Evolutionary conservation across 768 basidiomycete species (phyloP), one percentile per base, ranked within the genome.

Genomic region (Russula emetica): DNA sequence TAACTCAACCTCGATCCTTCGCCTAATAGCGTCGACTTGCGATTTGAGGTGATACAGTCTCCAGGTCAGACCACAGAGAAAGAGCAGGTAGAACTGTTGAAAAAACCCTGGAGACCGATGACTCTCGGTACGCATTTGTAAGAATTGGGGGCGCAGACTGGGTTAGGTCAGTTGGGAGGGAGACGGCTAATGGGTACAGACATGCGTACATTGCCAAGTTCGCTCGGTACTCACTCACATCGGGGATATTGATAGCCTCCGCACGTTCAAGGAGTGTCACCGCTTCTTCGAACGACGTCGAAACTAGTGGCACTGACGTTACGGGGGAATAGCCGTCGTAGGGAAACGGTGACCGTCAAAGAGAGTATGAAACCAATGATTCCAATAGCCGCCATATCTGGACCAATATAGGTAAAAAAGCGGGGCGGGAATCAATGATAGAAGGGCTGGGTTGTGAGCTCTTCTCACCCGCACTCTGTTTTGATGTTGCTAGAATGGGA

Each of bases 1-100:
- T 10, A 18, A 0, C 8, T 36, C 10, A 0, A 55, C 63, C 58
- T 64, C 63, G 0, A 60, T 18, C 6, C 22, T 18, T 7, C 9
- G 24, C 7, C 8, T n/a, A n/a, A 60, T 14, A 13, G 22, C 22
- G 6, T 18, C 20, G 13, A 64, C 28, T 6, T 9, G 47, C 24
- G 36, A 60, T 11, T 13, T 28, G 5, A 64, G 45, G 24, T 3
- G 18, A 60, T 42, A 55, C 14, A 64, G 58, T 36, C 20, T 47
- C 36, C 52, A 60, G 2, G 30, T 59, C n/a, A 55, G 38, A n/a
- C 63, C 53, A 2, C 28, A 44, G 7, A 58, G 18, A 26, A 60
- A 2, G 11, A 51, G 36, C 13, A 36, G 36, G 36, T 36, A 36
- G 13, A 36, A 36, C 16, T 64, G 63, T 2, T 49, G 53, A 16